These are phyloP conservation scores for Colletotrichum chrysophilum DNA, from an alignment of 2,329 filamentous ascomycete species.

Conservation along the genomic window DNA sequence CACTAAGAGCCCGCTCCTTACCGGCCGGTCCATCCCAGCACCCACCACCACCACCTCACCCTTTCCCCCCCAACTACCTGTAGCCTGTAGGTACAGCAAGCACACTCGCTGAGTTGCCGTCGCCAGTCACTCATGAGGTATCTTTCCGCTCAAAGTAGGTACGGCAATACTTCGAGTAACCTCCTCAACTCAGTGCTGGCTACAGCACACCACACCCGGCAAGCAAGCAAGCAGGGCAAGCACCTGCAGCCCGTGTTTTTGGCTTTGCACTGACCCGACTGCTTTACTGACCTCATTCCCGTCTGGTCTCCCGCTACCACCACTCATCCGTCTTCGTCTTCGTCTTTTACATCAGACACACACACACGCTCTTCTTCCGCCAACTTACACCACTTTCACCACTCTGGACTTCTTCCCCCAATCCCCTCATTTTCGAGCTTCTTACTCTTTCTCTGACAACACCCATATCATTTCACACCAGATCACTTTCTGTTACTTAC, in stretches of 20 bases:
- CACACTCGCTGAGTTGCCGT: background rate
- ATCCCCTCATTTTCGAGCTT: constrained; percentile 20
- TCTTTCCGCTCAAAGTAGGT: background rate
- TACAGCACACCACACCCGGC: constrained; percentile 7
- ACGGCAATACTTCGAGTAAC: background rate
- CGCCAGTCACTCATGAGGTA: background rate
- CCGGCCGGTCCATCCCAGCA: constrained; percentile 11
- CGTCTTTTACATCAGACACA: constrained; percentile 22
- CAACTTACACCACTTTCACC: constrained; percentile 5
- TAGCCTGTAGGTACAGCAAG: background rate
- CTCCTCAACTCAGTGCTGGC: background rate
- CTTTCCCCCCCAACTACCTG: background rate
- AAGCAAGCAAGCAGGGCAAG: background rate
- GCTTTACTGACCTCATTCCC: constrained; percentile 22
- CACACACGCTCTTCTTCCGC: background rate
- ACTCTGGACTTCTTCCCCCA: background rate
- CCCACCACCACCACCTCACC: background rate
- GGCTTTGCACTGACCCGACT: constrained; percentile 15
- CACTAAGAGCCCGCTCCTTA: constrained; percentile 3
- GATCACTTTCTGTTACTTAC: constrained; percentile 3
- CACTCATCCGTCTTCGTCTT: constrained; percentile 8
- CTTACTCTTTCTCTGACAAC: background rate
- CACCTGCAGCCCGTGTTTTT: background rate
- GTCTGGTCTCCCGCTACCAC: constrained; percentile 15
- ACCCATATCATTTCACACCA: background rate